phyloP scores from a whole-genome alignment of 1,139 yeast species.

The Candida freyschussii region DNA sequence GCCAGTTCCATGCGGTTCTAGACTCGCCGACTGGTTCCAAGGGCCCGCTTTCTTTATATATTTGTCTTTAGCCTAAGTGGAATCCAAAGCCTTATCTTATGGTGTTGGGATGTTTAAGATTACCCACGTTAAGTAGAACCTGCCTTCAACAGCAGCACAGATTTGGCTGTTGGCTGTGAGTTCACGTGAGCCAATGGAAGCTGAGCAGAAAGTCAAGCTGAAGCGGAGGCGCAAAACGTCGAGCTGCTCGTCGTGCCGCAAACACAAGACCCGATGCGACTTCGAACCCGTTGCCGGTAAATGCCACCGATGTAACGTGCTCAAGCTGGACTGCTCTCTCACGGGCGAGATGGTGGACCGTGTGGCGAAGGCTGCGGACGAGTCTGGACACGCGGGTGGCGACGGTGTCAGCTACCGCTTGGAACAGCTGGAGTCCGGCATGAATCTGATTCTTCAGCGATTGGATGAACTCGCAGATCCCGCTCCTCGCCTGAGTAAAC shows the following conservation, averaged over 20 bases:
- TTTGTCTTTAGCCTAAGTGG: too few species aligned
- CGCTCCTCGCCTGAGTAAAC: background rate
- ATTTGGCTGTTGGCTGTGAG: too few species aligned
- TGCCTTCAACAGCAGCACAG: too few species aligned
- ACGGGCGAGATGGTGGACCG: conserved; percentile 27
- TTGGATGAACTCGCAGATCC: conserved; percentile 4
- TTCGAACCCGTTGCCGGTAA: conserved; percentile 35
- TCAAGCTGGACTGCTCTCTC: conserved; percentile 42
- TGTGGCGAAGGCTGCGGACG: conserved; percentile 10
- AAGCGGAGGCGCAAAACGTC: conserved; percentile 41
- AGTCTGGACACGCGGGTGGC: conserved; percentile 1
- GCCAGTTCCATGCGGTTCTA: too few species aligned
- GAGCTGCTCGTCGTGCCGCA: conserved; percentile 48
- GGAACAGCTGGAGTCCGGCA: conserved; percentile 9
- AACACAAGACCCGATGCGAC: conserved; percentile 50
- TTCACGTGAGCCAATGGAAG: too few species aligned
- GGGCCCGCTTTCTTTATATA: too few species aligned
- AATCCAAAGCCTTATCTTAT: too few species aligned
- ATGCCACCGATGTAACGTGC: conserved; percentile 46
- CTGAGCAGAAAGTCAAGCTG: conserved; percentile 9
- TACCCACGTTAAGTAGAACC: too few species aligned
- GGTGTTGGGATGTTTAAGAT: too few species aligned
- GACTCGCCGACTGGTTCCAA: too few species aligned
- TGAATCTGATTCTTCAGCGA: conserved; percentile 8
- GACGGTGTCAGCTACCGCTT: conserved; percentile 5